Base-by-base conservation (phyloP, 164 flowering plant genomes). In the Buxus sempervirens region DNA sequence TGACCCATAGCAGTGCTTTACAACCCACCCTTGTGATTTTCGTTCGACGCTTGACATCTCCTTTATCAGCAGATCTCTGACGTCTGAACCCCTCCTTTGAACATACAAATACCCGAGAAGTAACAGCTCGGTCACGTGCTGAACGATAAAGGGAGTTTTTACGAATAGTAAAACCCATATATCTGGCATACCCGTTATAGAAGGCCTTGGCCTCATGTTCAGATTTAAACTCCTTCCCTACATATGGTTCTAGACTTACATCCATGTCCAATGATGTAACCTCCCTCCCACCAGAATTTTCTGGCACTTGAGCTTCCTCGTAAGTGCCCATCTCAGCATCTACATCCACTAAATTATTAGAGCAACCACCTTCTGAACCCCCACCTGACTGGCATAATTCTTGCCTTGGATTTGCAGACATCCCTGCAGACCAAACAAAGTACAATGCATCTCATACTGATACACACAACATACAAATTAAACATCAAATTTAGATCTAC, bases 21-120 rank as follows among this genome's bases (percentile, higher is more conserved):
- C 75, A 72, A 54, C 70, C 75, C 41, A 70, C 63, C 49, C 75
- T 57, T 18, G 75, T 72, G 22, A 61, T 25, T 21, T 70, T 56
- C 75, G 61, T 61, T 65, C 73, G 42, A 23, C 73, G 63, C 45
- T 70, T 70, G 18, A 70, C 10, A 70, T 63, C 63, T 14, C 73
- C 73, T 21, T 70, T 70, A 15, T 63, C 28, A 63, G 61, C 14
- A 70, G 75, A 61, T 60, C 70, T 61, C 66, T 66, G 67, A 63
- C 70, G 62, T 10, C 75, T 66, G 16, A 72, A 72, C 41, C 75
- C 75, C 62, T 72, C 75, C 62, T 66, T 72, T 10, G 75, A 72
- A 66, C 75, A 72, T 53, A 62, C 70, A 72, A 45, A 72, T 66
- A 66, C 62, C 65, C 60, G 63, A 15, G 73, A 63, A 15, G 73